Evolutionary conservation across 2,329 filamentous ascomycete genomes (phyloP).

Genomic region (Alternaria hordeiaustralica): DNA sequence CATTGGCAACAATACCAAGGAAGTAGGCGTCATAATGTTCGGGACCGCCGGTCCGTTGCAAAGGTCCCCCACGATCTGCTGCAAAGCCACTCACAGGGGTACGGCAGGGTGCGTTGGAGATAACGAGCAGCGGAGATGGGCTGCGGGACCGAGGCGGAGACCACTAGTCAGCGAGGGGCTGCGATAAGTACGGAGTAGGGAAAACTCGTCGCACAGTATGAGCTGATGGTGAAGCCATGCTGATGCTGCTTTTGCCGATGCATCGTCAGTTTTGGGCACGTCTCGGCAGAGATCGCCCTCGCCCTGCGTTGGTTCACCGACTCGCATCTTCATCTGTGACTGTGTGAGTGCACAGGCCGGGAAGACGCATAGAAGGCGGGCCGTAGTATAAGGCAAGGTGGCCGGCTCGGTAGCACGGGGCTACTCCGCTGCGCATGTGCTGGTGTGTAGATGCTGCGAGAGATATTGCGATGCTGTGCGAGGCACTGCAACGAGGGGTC

Average conservation of each 20-base stretch:
- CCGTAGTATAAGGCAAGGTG: constrained; percentile 19
- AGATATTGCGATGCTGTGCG: constrained; percentile 23
- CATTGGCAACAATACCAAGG: constrained; percentile 10
- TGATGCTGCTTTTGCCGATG: constrained; percentile 11
- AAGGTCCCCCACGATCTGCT: constrained; percentile 34
- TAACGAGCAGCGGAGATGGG: constrained; percentile 25
- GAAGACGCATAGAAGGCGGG: constrained; percentile 29
- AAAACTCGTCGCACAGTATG: constrained; percentile 16
- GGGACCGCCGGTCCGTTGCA: constrained; percentile 28
- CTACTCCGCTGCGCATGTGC: constrained; percentile 3
- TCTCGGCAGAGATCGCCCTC: constrained; percentile 14
- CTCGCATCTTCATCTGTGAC: constrained; percentile 21
- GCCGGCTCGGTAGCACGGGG: constrained; percentile 15
- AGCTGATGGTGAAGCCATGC: constrained; percentile 6
- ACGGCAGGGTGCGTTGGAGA: constrained; percentile 25
- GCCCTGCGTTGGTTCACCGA: constrained; percentile 21
- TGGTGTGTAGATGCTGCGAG: constrained; percentile 14
- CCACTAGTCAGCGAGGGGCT: constrained; percentile 12
- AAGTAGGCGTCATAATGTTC: constrained; percentile 23
- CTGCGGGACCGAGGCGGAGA: constrained; percentile 9
- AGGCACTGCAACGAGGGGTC: constrained; percentile 6
- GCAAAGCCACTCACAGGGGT: constrained; percentile 32
- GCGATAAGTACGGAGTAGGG: constrained; percentile 17
- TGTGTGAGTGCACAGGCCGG: constrained; percentile 11
- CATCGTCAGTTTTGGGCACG: constrained; percentile 10